Base-by-base conservation (phyloP, 192 early-diverging fungal genomes). In the Umbelopsis vinacea region DNA sequence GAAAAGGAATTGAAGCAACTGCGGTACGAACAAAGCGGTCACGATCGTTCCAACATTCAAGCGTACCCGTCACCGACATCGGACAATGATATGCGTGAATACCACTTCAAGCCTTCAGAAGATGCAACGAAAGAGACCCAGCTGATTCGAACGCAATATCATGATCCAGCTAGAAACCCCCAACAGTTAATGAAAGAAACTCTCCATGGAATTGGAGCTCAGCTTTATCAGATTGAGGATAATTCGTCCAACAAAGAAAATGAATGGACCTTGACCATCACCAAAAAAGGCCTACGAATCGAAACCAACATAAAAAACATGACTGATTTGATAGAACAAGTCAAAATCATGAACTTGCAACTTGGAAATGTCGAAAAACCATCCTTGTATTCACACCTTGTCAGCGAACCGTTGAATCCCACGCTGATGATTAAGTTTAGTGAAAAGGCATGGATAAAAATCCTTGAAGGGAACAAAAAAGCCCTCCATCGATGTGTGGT, bases 221-320 rank as follows among this genome's bases (percentile, higher is more conserved):
- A 63, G 29, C 57, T 63, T 19, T 63, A 63, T 63, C 57, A 63
- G 33, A 29, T 63, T 63, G 15, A 29, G 14, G 26, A 63, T n/a
- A n/a, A 63, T 3, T 17, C 26, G 4, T 14, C 33, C 7, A 37
- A 6, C 33, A 6, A 8, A 29, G 57, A 63, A n/a, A 29, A 63
- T 19, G 57, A 63, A 26, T 63, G 57, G 57, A 3, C 57, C 7
- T 37, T 63, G 57, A 37, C 57, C 1, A 15, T 63, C 29, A 63
- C 57, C 33, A 63, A 63, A 63, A 37, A 37, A 4, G 57, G 57
- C 2, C 14, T 63, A 6, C 23, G n/a, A 37, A 63, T 63, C 11
- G 15, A 63, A 33, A 63, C 57, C 11, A 6, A 63, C 57, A 63
- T 63, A 14, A 63, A 29, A 2, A 63, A 37, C n/a, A 17, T 63